Conservation (phyloP, 2,329 filamentous ascomycete species). For the Fusarium papillatum region DNA sequence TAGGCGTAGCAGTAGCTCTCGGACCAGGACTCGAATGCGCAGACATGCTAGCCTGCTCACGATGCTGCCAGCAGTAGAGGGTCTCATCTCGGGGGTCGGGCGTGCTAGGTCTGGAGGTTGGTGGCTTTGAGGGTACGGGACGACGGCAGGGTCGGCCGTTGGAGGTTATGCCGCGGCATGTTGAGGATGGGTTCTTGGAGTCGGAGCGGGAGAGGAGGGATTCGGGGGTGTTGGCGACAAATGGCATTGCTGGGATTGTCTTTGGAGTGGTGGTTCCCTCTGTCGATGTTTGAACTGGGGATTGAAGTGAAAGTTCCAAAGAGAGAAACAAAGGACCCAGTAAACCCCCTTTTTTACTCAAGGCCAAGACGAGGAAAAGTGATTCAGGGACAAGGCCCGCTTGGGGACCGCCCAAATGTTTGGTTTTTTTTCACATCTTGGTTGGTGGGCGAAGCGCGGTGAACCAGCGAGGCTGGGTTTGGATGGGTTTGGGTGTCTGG, state of each 20-base stretch:
- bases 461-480: slow-evolving; percentile 22
- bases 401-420: slow-evolving; percentile 13
- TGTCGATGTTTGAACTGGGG: background rate
- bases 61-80: slow-evolving; percentile 97
- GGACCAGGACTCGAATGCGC: slow-evolving; percentile 61
- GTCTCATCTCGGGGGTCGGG: slow-evolving; percentile 68
- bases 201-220: slow-evolving; percentile 83
- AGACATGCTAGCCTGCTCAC: slow-evolving; percentile 79
- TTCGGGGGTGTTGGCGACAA: slow-evolving; percentile 78
- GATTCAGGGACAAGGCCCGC: slow-evolving; percentile 33
- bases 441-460: slow-evolving; percentile 38
- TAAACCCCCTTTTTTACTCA: background rate
- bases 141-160: slow-evolving; percentile 88
- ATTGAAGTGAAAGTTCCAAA: background rate
- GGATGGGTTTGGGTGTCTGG: slow-evolving; percentile 13
- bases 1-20: slow-evolving; percentile 60
- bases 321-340: background rate
- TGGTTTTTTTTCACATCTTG: slow-evolving; percentile 35
- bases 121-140: slow-evolving; percentile 63
- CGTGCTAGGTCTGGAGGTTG: slow-evolving; percentile 34
- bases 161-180: slow-evolving; percentile 89
- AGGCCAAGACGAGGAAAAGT: background rate
- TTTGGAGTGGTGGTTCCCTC: background rate
- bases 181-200: slow-evolving; percentile 85
- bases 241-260: slow-evolving; percentile 49